A percentile compares a stretch with the other conserved stretches of the same genome.
phyloP scores from a whole-genome alignment of 345 rosid genomes.

The Punica granatum region DNA sequence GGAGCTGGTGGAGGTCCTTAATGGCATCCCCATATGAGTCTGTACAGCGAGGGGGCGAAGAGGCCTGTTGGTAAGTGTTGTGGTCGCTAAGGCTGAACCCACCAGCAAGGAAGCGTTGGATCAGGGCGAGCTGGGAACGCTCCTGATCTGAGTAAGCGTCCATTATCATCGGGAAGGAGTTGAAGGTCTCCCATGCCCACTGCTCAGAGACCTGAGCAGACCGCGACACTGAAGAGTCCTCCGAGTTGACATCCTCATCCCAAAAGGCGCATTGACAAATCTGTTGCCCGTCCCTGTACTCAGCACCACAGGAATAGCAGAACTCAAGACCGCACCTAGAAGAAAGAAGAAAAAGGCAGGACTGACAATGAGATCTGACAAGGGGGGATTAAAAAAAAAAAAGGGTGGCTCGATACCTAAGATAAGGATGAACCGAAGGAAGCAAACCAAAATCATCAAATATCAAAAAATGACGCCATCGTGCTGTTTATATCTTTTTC shows the following conservation, averaged over 20 bases:
- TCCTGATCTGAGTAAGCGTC: constrained; percentile 97
- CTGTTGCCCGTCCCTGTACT: constrained; percentile 68
- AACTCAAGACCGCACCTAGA: constrained; percentile 91
- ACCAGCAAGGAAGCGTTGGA: constrained; percentile 90
- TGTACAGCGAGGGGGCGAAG: constrained; percentile 77
- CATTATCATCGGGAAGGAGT: constrained; percentile 70
- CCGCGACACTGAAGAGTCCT: constrained; percentile 32
- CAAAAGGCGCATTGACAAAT: constrained; percentile 84
- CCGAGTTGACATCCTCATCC: constrained; percentile 62
- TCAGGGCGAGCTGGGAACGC: constrained; percentile 80
- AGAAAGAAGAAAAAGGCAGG: constrained; percentile 6
- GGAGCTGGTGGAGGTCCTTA: constrained; percentile 94
- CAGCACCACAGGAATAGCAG: constrained; percentile 93
- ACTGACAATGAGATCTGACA: background rate
- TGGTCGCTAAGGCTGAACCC: constrained; percentile 91
- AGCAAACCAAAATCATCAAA: background rate
- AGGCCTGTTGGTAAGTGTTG: constrained; percentile 47
- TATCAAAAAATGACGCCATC: background rate
- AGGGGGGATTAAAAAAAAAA: no score
- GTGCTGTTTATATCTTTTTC: background rate
- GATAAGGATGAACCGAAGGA: background rate
- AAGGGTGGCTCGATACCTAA: background rate
- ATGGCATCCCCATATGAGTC: constrained; percentile 84
- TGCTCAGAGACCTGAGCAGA: constrained; percentile 84
- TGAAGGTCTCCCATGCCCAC: constrained; percentile 95